Conservation (phyloP, 2,329 filamentous ascomycete species). For the Pseudopyrenochaeta lycopersici region DNA sequence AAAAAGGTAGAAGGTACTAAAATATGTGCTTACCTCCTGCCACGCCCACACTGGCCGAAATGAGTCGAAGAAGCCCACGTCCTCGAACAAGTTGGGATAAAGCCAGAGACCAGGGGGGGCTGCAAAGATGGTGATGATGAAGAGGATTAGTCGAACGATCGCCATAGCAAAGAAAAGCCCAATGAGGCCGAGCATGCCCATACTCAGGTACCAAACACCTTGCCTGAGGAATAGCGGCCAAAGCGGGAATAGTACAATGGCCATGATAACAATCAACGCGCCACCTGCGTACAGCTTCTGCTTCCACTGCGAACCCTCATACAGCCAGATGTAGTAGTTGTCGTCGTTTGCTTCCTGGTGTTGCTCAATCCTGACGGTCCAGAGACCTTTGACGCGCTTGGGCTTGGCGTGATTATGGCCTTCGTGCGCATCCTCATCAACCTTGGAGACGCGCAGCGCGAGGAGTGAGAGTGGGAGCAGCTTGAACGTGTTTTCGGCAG, state of each 20-base stretch:
- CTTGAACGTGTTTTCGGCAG: constrained; percentile 94
- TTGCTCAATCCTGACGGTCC: constrained; percentile 94
- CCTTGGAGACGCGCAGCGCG: constrained; percentile 86
- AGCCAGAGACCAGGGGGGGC: constrained; percentile 93
- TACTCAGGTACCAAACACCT: constrained; percentile 96
- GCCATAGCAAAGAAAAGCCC: constrained; percentile 97
- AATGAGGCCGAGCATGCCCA: constrained; percentile 88
- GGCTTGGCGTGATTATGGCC: constrained; percentile 62
- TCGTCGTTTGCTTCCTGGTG: constrained; percentile 90
- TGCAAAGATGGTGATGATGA: constrained; percentile 88
- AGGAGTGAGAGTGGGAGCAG: constrained; percentile 93
- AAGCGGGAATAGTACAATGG: constrained; percentile 91
- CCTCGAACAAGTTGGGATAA: constrained; percentile 97
- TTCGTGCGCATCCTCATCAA: constrained; percentile 79
- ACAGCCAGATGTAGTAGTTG: constrained; percentile 96
- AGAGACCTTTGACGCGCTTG: constrained; percentile 93
- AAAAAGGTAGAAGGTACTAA: background rate
- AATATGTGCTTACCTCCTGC: constrained; percentile 76
- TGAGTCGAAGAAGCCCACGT: constrained; percentile 97
- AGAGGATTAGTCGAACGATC: constrained; percentile 94
- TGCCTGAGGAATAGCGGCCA: constrained; percentile 92
- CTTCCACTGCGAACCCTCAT: constrained; percentile 92
- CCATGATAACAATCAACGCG: constrained; percentile 83
- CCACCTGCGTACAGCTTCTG: constrained; percentile 89
- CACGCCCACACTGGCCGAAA: constrained; percentile 97